Evolutionary conservation across 169 alveolate genomes (phyloP).

Genomic region (Besnoitia besnoiti): DNA sequence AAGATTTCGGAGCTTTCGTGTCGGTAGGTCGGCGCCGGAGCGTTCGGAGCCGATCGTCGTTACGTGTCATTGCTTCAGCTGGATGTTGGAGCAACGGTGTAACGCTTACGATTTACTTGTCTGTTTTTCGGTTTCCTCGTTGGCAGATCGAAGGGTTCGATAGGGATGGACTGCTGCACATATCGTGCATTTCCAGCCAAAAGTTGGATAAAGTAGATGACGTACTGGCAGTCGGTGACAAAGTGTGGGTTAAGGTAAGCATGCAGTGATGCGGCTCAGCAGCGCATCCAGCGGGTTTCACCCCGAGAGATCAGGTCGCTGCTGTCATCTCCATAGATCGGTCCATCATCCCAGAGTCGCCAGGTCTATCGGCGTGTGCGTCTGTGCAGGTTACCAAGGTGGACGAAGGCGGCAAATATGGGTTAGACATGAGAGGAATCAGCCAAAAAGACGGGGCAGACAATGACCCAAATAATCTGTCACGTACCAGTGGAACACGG

Average conservation of each 20-base stretch:
- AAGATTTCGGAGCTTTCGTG: conserved; percentile 55
- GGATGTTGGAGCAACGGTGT: neutral
- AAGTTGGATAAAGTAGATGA: conserved; percentile 51
- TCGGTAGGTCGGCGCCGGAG: neutral
- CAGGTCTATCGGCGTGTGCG: neutral
- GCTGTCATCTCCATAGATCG: neutral
- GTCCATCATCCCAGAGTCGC: neutral
- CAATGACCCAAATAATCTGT: conserved; percentile 39
- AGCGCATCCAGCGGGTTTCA: neutral
- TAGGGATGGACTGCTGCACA: conserved; percentile 60
- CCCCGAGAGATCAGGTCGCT: neutral
- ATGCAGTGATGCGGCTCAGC: neutral
- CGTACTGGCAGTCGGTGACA: conserved; percentile 51
- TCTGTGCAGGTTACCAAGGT: conserved; percentile 38
- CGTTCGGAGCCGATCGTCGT: neutral
- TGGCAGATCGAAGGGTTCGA: conserved; percentile 46
- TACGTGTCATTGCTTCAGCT: neutral
- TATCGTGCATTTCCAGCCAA: conserved; percentile 18
- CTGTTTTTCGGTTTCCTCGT: neutral
- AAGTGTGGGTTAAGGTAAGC: conserved; percentile 60
- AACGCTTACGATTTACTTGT: neutral
- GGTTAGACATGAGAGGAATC: conserved; percentile 56
- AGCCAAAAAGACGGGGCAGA: conserved; percentile 48
- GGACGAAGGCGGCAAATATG: conserved; percentile 43
- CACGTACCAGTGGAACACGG: neutral